Evolutionary conservation across 2,329 filamentous ascomycete species (phyloP), one percentile per base, ranked within the genome.

Genomic region (Fusarium sp.): DNA sequence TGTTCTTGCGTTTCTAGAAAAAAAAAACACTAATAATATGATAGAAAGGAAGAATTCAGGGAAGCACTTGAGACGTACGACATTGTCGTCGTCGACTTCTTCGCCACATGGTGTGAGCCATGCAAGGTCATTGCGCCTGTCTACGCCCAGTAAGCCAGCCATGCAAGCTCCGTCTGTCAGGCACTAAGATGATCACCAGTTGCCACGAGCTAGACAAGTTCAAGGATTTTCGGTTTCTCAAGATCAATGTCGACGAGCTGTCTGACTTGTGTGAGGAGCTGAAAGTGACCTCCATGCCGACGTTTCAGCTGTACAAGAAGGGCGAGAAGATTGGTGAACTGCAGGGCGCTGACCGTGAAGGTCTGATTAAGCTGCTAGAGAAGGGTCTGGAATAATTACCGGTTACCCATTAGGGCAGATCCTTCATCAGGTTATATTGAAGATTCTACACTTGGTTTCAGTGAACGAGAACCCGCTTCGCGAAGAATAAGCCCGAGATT

Each of bases 221-320:
- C 64, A 74, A 72, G 35, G 71, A 74, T 24, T 63, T 74, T 20
- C 63, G 71, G 7, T 73, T 73, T 24, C 31, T 71, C 40, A 73
- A 73, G 31, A 65, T 73, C 6, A 64, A 73, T 5, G 71, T 73
- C 1, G 64, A 74, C n/a, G 67, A 74, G 0, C 60, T 73, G n/a
- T 51, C 64, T 22, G 61, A 35, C 1, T 29, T 73, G 1, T 61
- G 59, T 2, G 35, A 69, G 7, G 71, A 74, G 5, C 1, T 73
- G 1, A 65, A 65, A 2, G 71, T 73, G 5, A 17, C 42, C 1
- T n/a, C 60, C 12, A 60, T 65, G 31, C 67, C 71, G 0, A 61
- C 71, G 1, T 73, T 73, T 17, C 71, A 73, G 1, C 58, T 73
- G 35, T 73, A 74, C 4, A 74, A 69, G 36, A 60, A 59, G 0